Conservation (phyloP, 2,329 filamentous ascomycete genomes). For the Trichophyton verrucosum region DNA sequence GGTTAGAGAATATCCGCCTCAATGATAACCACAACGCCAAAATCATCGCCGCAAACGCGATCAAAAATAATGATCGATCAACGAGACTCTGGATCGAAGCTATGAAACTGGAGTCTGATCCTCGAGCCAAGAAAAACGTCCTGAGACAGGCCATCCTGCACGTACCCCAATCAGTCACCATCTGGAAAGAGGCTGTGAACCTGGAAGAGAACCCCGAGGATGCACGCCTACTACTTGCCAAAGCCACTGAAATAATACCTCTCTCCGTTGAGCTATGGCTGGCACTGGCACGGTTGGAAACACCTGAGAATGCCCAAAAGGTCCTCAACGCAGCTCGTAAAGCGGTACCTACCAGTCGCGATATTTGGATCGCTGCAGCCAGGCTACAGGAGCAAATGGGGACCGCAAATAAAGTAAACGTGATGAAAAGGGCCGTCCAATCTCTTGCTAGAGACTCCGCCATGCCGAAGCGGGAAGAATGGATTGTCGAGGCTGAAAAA, state of each 20-base stretch:
- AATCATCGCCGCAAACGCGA: constrained; percentile 84
- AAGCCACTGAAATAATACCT: constrained; percentile 90
- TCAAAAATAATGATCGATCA: constrained; percentile 79
- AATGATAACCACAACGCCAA: constrained; percentile 91
- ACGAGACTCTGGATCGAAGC: constrained; percentile 90
- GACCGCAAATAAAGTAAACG: constrained; percentile 64
- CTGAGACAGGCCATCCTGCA: constrained; percentile 83
- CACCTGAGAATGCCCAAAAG: constrained; percentile 80
- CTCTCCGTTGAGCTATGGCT: constrained; percentile 92
- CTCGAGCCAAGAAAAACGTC: constrained; percentile 80
- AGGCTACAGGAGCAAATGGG: constrained; percentile 83
- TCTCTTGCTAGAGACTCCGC: constrained; percentile 80
- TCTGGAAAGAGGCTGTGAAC: constrained; percentile 98
- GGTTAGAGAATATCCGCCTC: constrained; percentile 89
- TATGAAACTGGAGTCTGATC: constrained; percentile 77
- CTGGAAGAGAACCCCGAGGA: constrained; percentile 82
- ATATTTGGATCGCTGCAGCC: constrained; percentile 93
- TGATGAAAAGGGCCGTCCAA: constrained; percentile 90
- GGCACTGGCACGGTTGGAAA: constrained; percentile 78
- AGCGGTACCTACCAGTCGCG: constrained; percentile 80
- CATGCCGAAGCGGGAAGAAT: constrained; percentile 95
- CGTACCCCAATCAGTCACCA: constrained; percentile 80
- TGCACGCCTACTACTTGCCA: constrained; percentile 76
- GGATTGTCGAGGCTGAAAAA: constrained; percentile 87
- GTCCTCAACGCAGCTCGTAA: constrained; percentile 92